Base-by-base conservation (phyloP, 176 grass and related monocot species). In the Avena insularis region DNA sequence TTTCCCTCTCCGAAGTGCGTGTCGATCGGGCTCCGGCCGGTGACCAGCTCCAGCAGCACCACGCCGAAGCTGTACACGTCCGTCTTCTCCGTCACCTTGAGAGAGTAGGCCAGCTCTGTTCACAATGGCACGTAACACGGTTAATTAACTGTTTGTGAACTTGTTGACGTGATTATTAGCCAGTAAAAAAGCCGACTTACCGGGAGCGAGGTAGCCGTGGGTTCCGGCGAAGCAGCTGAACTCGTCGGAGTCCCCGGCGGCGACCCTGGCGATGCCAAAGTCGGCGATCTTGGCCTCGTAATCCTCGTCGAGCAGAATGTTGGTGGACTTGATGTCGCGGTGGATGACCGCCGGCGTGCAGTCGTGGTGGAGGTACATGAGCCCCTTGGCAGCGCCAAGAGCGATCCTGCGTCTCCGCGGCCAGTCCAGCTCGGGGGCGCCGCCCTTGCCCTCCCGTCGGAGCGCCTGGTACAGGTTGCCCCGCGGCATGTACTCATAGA, bases 11-110 rank as follows among this genome's bases (percentile, higher is more conserved):
- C 95, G 71, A 93, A 98, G 35, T 77, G 55, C 36, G 75, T n/a
- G 55, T 98, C 95, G 19, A 98, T 93, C 1, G 96, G 93, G 87
- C 78, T 89, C 58, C 82, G 81, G 21, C 96, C 90, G 2, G 93
- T 98, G 29, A 92, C 48, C 50, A 98, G 79, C 89, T 98, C 95
- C 56, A 98, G 90, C 27, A 98, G 82, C 64, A 98, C 95, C 1
- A 98, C 91, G 45, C 93, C 95, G 51, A 92, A 98, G 78, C 95
- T 98, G 79, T 98, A 98, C 40, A 98, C 93, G 83, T 98, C 95
- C 50, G 89, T 92, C 90, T 98, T 98, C 71, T 98, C 91, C 9
- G 88, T 93, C 82, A 91, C 91, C 75, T 88, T 92, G 58, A 87
- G 75, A 13, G 93, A 93, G 86, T 98, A 95, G 4, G 88, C 93